Conservation (phyloP, 257 asterid species). For the Nicotiana attenuata region DNA sequence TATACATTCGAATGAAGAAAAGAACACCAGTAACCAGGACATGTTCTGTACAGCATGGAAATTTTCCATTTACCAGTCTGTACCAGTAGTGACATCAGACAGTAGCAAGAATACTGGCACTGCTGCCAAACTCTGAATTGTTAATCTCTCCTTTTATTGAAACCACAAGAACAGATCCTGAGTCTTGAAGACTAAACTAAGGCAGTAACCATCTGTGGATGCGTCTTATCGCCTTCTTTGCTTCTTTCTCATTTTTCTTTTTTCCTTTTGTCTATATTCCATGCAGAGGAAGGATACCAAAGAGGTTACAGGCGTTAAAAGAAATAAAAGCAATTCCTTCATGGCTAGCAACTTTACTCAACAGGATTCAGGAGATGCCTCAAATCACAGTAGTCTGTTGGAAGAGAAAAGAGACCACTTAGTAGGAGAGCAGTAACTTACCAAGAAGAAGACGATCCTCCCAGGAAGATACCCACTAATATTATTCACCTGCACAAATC, state of each 20-base stretch:
- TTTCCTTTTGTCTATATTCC: neutral
- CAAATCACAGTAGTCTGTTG: neutral
- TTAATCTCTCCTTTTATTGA: neutral
- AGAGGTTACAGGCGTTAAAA: neutral
- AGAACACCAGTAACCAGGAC: slow-evolving; percentile 1
- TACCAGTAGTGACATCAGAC: neutral
- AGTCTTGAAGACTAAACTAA: neutral
- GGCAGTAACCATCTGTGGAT: neutral
- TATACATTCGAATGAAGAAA: slow-evolving; percentile 4
- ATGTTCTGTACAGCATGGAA: neutral
- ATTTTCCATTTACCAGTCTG: neutral
- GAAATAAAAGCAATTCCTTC: slow-evolving; percentile 8
- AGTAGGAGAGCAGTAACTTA: slow-evolving; percentile 32
- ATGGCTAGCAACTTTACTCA: neutral
- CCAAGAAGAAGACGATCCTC: slow-evolving; percentile 96
- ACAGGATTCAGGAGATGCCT: neutral
- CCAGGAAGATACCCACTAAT: slow-evolving; percentile 99
- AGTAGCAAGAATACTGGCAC: neutral
- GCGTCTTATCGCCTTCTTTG: neutral
- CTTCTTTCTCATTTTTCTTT: neutral
- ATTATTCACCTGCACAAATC: slow-evolving; percentile 73
- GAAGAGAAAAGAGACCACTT: neutral
- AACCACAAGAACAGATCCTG: neutral
- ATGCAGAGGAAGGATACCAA: neutral
- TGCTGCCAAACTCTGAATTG: neutral